Base-by-base conservation (phyloP, 177 flowering plant species). In the Telopea speciosissima region DNA sequence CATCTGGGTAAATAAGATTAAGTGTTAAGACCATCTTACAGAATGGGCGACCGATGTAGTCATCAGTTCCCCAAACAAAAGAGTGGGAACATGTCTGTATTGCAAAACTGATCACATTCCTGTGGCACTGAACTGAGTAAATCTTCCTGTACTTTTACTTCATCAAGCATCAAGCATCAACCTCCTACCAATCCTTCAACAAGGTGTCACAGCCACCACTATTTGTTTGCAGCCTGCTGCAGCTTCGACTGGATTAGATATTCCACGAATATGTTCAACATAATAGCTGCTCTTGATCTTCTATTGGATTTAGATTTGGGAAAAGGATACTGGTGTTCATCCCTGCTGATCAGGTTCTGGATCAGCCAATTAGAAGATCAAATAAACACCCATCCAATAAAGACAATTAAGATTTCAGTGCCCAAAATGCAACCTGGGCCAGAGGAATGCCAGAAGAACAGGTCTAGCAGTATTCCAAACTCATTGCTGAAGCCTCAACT, bases 401-500 rank as follows among this genome's bases (percentile, higher is more conserved):
- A 21, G 17, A 63, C 40, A 33, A 24, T 17, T 21, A 11, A 25
- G 49, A 67, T 9, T 66, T 40, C 12, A 40, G 16, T 49, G 19
- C 54, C 0, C 14, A 49, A 49, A 49, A 49, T 17, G 19, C 24
- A 19, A 26, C 13, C 65, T 25, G 61, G n/a, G 24, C 60, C 62
- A 54, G 24, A 25, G 54, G 17, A 49, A 49, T 49, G 40, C 40
- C 7, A 8, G 19, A 49, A 49, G 54, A 49, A 19, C 19, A 49
- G 19, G 54, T 49, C 54, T 22, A 42, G 31, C 17, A 60, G 24
- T 54, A 40, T 62, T 52, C 49, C 7, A 42, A 26, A 21, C 68
- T 78, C 77, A 81, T 69, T 83, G 70, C 12, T 78, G 87, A 13
- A 89, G 91, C 69, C 80, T 84, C 69, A 95, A 25, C 36, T 86